Evolutionary conservation across 495 filamentous ascomycete genomes (phyloP), one percentile per base, ranked within the genome.

Genomic region (Trichoderma virens): DNA sequence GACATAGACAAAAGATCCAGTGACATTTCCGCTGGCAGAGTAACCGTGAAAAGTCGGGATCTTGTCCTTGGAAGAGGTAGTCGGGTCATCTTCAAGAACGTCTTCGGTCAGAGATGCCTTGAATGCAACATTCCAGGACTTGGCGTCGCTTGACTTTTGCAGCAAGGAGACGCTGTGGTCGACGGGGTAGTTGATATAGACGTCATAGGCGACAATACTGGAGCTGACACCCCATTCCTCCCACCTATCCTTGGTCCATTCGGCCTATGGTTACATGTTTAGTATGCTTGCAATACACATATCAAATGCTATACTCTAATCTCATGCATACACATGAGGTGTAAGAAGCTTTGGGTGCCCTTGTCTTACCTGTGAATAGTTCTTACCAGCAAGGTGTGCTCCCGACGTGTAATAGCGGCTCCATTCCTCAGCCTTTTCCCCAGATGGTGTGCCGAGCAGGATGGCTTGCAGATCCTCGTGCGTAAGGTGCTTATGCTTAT

Each of bases 21-120:
- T 94, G 62, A 93, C 93, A 70, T 97, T 96, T 5, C 94, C 94
- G 62, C 79, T 90, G 5, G 91, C 92, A 8, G 91, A 95, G 72
- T 97, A 98, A 30, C 94, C 94, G 74, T 98, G 92, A 76, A 98
- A 98, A 3, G 89, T 94, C 4, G 95, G 93, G 51, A 98, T 84
- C 32, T 92, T 83, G 65, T 94, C 82, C 16, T 82, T 73, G 30
- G 92, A 73, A 30, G 86, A 79, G 27, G 83, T 90, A 0, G 93
- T 96, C 5, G 82, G 79, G 71, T 98, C 95, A 63, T 97, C 86
- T 0, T 90, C 81, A n/a, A 98, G 78, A 3, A 90, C 82, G 74
- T 96, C 91, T 74, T 98, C 94, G 70, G 90, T 85, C 45, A 98
- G 71, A 0, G 82, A 86, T 3, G 92, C 93, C 71, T 96, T 90